Base-by-base conservation (phyloP, 768 basidiomycete species). In the Galerina sulciceps region DNA sequence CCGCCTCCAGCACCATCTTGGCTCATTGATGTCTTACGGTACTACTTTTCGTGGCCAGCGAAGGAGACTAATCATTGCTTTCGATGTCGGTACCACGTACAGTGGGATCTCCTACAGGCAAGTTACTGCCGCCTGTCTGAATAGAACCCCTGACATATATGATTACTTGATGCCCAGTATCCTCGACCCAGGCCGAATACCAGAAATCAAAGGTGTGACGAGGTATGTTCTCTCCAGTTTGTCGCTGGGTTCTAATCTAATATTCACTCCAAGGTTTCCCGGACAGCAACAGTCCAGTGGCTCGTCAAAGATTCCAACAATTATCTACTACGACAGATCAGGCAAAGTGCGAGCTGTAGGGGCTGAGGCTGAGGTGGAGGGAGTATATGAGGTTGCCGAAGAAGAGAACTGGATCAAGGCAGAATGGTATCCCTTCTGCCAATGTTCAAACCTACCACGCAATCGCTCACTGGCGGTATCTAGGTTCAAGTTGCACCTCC, bases 391-490 rank as follows among this genome's bases (percentile, higher is more conserved):
- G 58, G 65, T 18, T 50, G 77, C 81, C 1, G 75, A 76, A 20
- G 78, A 79, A 0, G 74, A 79, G 49, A 73, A 74, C 36, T 83
- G 81, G 80, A 64, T 67, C 35, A 83, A 79, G 56, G 75, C 77
- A 0, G 81, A 81, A 64, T 83, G 81, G 83, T 82, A 55, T 31
- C 8, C 26, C 26, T 31, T 31, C 26, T 59, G 61, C 45, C 48
- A 6, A 23, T 31, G 31, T 17, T 31, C 55, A 41, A 63, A 61
- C n/a, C 17, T n/a, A 10, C 20, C 26, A 5, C 4, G n/a, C n/a
- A n/a, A 1, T 9, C 8, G 15, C 2, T 37, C 56, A 15, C 5
- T 22, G 37, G 46, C 5, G 14, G 6, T 48, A 35, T 14, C 6
- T 44, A 75, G 63, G 79, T 75, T 73, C 63, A 75, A 71, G 54